Evolutionary conservation across 2,329 filamentous ascomycete genomes (phyloP).

Genomic region (Cordyceps fumosorosea): DNA sequence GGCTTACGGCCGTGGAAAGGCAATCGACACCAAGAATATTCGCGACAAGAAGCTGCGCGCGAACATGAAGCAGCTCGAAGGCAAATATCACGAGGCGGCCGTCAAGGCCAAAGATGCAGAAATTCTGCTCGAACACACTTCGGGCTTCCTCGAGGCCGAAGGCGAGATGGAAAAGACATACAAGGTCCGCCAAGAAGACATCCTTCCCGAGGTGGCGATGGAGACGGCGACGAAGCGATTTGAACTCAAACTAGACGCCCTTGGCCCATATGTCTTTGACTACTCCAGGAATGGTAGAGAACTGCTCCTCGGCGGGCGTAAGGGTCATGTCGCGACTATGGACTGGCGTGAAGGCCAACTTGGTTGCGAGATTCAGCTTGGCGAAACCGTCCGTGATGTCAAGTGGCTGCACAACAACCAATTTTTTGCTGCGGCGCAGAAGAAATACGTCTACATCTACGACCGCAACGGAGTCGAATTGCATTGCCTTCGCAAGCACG

Average conservation of each 20-base stretch:
- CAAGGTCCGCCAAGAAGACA: slow-evolving; percentile 84
- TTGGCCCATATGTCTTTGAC: slow-evolving; percentile 84
- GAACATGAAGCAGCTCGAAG: slow-evolving; percentile 72
- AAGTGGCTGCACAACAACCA: slow-evolving; percentile 94
- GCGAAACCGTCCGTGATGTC: slow-evolving; percentile 83
- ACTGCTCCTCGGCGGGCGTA: slow-evolving; percentile 77
- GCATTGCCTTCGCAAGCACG: slow-evolving; percentile 83
- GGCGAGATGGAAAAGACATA: slow-evolving; percentile 85
- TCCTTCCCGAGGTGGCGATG: slow-evolving; percentile 64
- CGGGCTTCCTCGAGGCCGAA: slow-evolving; percentile 84
- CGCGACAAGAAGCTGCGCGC: slow-evolving; percentile 85
- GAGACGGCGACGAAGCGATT: slow-evolving; percentile 91
- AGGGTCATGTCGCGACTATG: slow-evolving; percentile 93
- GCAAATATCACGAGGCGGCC: slow-evolving; percentile 73
- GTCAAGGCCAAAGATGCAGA: slow-evolving; percentile 90
- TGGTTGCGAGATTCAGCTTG: slow-evolving; percentile 83
- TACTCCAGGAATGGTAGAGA: slow-evolving; percentile 87
- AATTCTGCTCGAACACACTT: slow-evolving; percentile 80
- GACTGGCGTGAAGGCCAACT: slow-evolving; percentile 92
- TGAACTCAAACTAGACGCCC: slow-evolving; percentile 71
- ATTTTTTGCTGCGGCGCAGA: slow-evolving; percentile 90
- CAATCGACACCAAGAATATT: slow-evolving; percentile 64
- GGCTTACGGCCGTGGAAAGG: slow-evolving; percentile 77
- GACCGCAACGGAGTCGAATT: slow-evolving; percentile 85
- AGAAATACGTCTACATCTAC: slow-evolving; percentile 96